Evolutionary conservation across 2,329 filamentous ascomycete species (phyloP), one percentile per base, ranked within the genome.

Genomic region (Aureobasidium sp.): DNA sequence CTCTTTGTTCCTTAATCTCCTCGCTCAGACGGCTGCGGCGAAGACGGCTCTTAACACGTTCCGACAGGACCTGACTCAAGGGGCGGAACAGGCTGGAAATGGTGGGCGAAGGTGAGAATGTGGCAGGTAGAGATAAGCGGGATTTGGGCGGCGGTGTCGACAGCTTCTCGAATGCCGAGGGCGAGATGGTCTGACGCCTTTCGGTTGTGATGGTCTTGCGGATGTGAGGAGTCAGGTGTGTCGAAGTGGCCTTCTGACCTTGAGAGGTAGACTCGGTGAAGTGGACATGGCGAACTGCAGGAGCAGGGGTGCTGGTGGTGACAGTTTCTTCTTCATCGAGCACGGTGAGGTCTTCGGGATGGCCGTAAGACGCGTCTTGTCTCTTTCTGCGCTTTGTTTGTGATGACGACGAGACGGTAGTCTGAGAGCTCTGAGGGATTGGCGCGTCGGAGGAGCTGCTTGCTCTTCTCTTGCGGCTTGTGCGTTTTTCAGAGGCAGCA

Each of bases 21-120:
- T 78, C 74, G 66, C 74, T 75, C 7, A 75, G 69, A 56, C 74
- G 74, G 67, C 68, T 75, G 34, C 73, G 75, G 56, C 73, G 73
- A 20, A 77, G 72, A 42, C 75, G 74, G 47, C 74, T 75, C 41
- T 67, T 65, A 37, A 71, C 68, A n/a, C 70, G 67, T 57, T 69
- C 67, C n/a, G 70, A 63, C 26, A 74, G 52, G n/a, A 73, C 68
- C 34, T 69, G 64, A 20, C 66, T 67, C 13, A 74, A 64, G 13
- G 72, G 70, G 2, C 67, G 65, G 61, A 72, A 72, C 34, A 70
- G 66, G 2, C 69, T 66, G 20, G 65, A 63, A 10, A 64, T 58
- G 3, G 65, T 47, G 36, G 58, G 62, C 7, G 70, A 65, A 50
- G 68, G 64, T 1, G 68, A 67, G 15, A 70, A 65, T 10, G 59